Evolutionary conservation across 345 rosid species (phyloP), one percentile per base, ranked within the genome.

Genomic region (Eucalyptus pumila): DNA sequence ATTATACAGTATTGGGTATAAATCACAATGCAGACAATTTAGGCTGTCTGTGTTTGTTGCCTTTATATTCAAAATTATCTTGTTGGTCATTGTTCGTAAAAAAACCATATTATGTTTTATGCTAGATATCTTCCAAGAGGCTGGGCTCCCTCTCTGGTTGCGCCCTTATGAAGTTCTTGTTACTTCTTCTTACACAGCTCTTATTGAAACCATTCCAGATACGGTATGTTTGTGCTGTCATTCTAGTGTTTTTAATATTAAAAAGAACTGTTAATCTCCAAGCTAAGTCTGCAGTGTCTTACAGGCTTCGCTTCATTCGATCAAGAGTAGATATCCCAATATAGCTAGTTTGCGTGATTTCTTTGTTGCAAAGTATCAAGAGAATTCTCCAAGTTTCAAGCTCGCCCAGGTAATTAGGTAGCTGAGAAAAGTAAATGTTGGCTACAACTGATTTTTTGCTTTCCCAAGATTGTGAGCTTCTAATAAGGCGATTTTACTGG

Each of bases 111-210:
- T 76, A 76, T 40, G 85, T 87, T 89, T 81, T 44, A 90, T 91
- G 80, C 86, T 94, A 98, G 99, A 98, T 93, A 98, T 98, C 93
- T 96, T 98, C 91, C 99, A 97, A 92, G 99, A 98, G 96, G 99
- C 99, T 89, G 99, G 99, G 89, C 96, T 98, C 86, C 99, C 99
- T 52, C 97, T 98, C 87, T 98, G 99, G 99, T 93, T 98, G 90
- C 97, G 99, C 47, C 99, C 99, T 86, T 97, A 97, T 85, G 99
- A 98, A 93, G 99, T 98, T 81, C 91, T 98, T 89, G 98, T 96
- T 87, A 98, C 99, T 90, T 98, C 99, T 51, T 97, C 99, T 58
- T 98, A 98, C 92, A 96, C 99, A 44, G 99, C 99, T 91, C 98
- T 98, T 40, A 98, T 98, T 76, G 99, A 98, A 93, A 98, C 99